These are phyloP conservation scores for Scenedesmus sp. DNA, from an alignment of 163 green algal genomes.

Conservation along the genomic window DNA sequence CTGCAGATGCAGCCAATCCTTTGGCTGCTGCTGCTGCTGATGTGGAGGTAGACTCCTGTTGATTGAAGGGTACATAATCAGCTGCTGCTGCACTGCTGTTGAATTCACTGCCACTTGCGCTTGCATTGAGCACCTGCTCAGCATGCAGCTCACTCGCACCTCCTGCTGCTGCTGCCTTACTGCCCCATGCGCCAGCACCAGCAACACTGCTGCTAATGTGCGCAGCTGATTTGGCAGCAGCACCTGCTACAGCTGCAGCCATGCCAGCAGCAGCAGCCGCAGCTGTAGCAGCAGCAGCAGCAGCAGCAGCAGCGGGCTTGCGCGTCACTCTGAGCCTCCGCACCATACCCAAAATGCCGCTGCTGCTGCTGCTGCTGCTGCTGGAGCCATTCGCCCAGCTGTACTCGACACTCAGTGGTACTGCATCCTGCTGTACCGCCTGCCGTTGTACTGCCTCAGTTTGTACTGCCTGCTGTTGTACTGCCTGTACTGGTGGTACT, in stretches of 20 bases:
- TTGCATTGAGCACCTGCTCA: background rate
- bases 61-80: background rate
- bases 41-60: no score
- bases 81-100: background rate
- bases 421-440: background rate
- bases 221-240: background rate
- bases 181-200: background rate
- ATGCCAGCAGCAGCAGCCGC: background rate
- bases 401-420: background rate
- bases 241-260: conserved; percentile 1
- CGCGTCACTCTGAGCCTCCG: background rate
- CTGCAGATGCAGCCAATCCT: background rate
- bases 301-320: background rate
- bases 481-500: background rate
- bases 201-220: background rate
- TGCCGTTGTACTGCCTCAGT: background rate
- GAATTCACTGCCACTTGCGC: no score
- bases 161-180: background rate
- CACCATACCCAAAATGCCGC: background rate
- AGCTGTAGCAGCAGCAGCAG: background rate
- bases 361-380: background rate
- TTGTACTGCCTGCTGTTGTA: conserved; percentile 8
- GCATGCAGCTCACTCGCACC: background rate
- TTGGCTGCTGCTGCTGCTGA: conserved; percentile 28
- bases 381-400: background rate